phyloP scores from a whole-genome alignment of 2,329 filamentous ascomycete species.

The Penicillium sclerotigenum region DNA sequence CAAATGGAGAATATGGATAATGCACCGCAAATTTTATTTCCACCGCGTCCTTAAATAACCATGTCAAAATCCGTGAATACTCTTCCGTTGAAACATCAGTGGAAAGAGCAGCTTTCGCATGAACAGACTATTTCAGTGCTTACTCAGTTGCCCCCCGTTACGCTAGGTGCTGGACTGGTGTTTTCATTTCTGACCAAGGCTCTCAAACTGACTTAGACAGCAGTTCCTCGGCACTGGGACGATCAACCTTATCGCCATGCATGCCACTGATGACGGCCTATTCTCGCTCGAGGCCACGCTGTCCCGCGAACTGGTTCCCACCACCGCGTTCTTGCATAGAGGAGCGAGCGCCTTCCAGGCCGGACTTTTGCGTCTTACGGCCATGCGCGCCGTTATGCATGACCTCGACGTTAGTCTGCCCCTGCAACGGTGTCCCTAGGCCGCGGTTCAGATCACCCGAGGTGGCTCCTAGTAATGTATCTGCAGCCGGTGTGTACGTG shows the following conservation, averaged over 20 bases:
- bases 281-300: conserved; percentile 32
- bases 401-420: conserved; percentile 49
- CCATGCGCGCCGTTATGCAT: conserved; percentile 46
- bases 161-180: not conserved
- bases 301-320: conserved; percentile 25
- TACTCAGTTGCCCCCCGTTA: not conserved
- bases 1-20: no score
- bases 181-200: not conserved
- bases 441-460: conserved; percentile 54
- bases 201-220: not conserved
- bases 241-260: not conserved
- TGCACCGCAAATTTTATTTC: no score
- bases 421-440: conserved; percentile 51
- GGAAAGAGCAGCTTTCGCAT: not conserved
- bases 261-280: not conserved
- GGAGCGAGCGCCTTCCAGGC: conserved; percentile 46
- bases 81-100: not conserved
- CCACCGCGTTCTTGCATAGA: conserved; percentile 16
- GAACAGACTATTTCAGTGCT: not conserved
- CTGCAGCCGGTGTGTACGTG: conserved; percentile 43
- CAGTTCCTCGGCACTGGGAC: not conserved
- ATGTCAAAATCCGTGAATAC: no score
- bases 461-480: conserved; percentile 52
- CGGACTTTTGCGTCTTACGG: conserved; percentile 42
- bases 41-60: no score